Evolutionary conservation across 78 protist species (phyloP).

Genomic region (Speleostelium caveatum): DNA sequence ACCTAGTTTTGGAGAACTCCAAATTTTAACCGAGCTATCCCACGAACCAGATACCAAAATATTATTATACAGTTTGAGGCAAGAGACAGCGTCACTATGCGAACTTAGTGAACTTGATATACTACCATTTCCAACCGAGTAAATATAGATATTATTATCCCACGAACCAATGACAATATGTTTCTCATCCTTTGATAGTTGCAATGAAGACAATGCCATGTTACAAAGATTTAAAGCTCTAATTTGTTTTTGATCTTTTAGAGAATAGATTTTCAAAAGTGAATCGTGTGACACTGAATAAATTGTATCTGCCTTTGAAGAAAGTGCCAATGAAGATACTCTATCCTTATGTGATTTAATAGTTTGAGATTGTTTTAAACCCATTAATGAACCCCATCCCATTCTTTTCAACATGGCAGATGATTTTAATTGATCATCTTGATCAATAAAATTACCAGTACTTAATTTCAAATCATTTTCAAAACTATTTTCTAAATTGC

Average conservation of each 20-base stretch:
- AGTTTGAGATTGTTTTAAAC: slow-evolving; percentile 9
- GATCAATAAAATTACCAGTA: neutral
- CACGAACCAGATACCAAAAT: slow-evolving; percentile 84
- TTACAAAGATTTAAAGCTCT: slow-evolving; percentile 75
- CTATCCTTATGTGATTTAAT: slow-evolving; percentile 77
- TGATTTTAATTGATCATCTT: neutral
- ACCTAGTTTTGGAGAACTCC: slow-evolving; percentile 28
- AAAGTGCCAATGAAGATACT: slow-evolving; percentile 64
- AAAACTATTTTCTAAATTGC: neutral
- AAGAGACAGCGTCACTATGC: slow-evolving; percentile 87
- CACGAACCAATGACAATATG: slow-evolving; percentile 82
- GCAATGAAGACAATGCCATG: slow-evolving; percentile 81
- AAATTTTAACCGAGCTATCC: slow-evolving; percentile 89
- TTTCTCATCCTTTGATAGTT: slow-evolving; percentile 76
- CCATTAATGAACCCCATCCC: slow-evolving; percentile 49
- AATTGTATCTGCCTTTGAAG: slow-evolving; percentile 70
- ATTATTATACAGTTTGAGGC: slow-evolving; percentile 35
- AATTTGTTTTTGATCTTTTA: slow-evolving; percentile 76
- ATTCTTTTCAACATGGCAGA: neutral
- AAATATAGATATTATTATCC: slow-evolving; percentile 86
- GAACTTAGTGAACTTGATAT: slow-evolving; percentile 41
- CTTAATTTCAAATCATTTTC: neutral
- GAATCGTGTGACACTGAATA: slow-evolving; percentile 85
- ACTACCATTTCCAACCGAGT: slow-evolving; percentile 82
- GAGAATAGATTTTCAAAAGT: slow-evolving; percentile 71